Conservation (phyloP, 2,329 filamentous ascomycete species). For the Alternaria infectoria region DNA sequence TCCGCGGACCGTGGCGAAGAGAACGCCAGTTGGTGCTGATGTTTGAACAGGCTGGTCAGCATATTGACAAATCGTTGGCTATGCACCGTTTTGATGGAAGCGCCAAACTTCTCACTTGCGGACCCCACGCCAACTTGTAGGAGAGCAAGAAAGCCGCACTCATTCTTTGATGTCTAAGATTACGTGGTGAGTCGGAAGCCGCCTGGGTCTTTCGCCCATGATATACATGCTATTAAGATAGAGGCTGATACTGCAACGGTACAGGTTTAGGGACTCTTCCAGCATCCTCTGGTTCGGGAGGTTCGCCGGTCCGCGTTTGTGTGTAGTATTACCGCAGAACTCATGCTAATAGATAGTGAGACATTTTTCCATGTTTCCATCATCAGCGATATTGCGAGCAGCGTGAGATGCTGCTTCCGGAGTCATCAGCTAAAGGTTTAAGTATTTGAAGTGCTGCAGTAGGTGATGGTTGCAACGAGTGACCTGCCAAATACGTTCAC, state of each 20-base stretch:
- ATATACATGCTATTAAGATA: not conserved
- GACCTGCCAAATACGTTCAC: conserved; percentile 4
- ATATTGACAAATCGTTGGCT: not conserved
- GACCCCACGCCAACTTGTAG: not conserved
- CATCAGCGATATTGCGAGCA: not conserved
- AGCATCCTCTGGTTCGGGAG: not conserved
- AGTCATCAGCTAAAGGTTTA: not conserved
- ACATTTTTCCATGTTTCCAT: not conserved
- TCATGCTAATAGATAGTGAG: not conserved
- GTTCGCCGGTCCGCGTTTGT: not conserved
- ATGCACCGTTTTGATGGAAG: not conserved
- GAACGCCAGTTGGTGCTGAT: not conserved
- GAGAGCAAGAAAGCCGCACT: not conserved
- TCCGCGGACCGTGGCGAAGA: not conserved
- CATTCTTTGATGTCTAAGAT: not conserved
- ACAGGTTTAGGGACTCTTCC: not conserved
- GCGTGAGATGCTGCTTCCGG: not conserved
- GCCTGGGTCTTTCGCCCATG: not conserved
- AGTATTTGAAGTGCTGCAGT: not conserved
- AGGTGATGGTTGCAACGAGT: not conserved
- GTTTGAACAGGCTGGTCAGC: not conserved
- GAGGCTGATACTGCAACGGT: not conserved
- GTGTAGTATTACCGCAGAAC: not conserved
- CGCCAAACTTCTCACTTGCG: not conserved
- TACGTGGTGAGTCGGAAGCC: not conserved